Evolutionary conservation across 805 yeast species (phyloP).

Genomic region (Wickerhamomyces xylosicus): DNA sequence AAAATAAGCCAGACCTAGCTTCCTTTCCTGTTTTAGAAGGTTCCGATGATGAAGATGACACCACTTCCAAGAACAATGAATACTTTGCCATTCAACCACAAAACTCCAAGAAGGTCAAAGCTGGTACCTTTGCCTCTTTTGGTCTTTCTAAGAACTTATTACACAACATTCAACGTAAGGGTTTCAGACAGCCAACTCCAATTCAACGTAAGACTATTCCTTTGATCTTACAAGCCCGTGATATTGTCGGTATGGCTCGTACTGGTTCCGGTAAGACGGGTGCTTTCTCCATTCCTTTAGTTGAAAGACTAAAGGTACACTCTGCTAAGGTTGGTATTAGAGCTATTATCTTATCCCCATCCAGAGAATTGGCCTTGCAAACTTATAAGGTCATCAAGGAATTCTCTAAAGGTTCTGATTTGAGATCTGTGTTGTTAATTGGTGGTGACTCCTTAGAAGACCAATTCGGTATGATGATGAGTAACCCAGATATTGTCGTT

Average conservation of each 20-base stretch:
- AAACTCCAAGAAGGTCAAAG: constrained; percentile 46
- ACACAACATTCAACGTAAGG: constrained; percentile 67
- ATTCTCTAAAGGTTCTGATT: constrained; percentile 73
- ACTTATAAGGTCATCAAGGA: constrained; percentile 85
- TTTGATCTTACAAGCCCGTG: constrained; percentile 73
- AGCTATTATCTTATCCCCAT: constrained; percentile 85
- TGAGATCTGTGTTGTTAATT: constrained; percentile 70
- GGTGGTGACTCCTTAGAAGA: constrained; percentile 99
- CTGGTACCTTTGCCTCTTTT: constrained; percentile 82
- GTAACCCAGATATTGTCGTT: constrained; percentile 87
- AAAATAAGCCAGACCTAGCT: neutral
- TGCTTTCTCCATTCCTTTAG: constrained; percentile 84
- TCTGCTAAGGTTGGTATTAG: constrained; percentile 83
- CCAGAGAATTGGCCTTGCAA: constrained; percentile 93
- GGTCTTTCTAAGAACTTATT: constrained; percentile 71
- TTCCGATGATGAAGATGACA: constrained; percentile 37
- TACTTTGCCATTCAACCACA: constrained; percentile 31
- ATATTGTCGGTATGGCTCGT: constrained; percentile 98
- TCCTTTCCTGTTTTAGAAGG: constrained; percentile 42
- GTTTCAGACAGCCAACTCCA: constrained; percentile 93
- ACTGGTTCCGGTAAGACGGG: constrained; percentile 99
- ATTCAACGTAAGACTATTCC: constrained; percentile 96
- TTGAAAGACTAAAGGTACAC: constrained; percentile 76
- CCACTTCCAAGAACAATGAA: constrained; percentile 28
- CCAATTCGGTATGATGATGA: constrained; percentile 86